phyloP scores from a whole-genome alignment of 345 rosid species.

The Corchorus olitorius region DNA sequence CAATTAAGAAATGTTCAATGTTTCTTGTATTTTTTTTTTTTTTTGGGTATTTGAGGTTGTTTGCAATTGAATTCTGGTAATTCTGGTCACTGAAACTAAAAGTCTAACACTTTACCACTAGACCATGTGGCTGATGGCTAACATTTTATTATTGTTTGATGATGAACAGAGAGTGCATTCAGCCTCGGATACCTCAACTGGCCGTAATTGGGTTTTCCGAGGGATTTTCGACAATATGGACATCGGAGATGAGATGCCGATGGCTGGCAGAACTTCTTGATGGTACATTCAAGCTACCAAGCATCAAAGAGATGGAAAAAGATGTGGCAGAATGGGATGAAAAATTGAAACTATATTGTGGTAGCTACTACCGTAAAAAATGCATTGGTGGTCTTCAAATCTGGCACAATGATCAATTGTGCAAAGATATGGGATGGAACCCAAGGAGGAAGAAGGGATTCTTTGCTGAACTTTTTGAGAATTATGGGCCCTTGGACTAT shows the following conservation, averaged over 20 bases:
- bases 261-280: constrained; percentile 35
- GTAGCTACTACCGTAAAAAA: constrained; percentile 18
- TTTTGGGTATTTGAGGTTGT: too few relatives aligned
- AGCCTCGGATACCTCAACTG: constrained; percentile 35
- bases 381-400: constrained; percentile 29
- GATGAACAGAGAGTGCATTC: constrained; percentile 34
- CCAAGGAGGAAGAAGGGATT: constrained; percentile 33
- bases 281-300: constrained; percentile 31
- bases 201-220: constrained; percentile 32
- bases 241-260: constrained; percentile 30
- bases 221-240: constrained; percentile 24
- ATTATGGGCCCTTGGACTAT: constrained; percentile 35
- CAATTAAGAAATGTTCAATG: too few relatives aligned
- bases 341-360: constrained; percentile 26
- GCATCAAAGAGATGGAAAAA: constrained; percentile 36
- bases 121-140: too few relatives aligned
- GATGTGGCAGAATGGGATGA: constrained; percentile 31
- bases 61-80: too few relatives aligned
- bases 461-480: constrained; percentile 35
- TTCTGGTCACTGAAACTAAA: too few relatives aligned
- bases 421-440: constrained; percentile 39
- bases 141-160: background rate
- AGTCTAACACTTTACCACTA: too few relatives aligned
- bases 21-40: too few relatives aligned
- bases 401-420: constrained; percentile 35